A percentile compares a stretch with the other conserved stretches of the same genome.
Evolutionary conservation across 2,329 filamentous ascomycete species (phyloP).

Genomic region (Westerdykella aurantiaca): DNA sequence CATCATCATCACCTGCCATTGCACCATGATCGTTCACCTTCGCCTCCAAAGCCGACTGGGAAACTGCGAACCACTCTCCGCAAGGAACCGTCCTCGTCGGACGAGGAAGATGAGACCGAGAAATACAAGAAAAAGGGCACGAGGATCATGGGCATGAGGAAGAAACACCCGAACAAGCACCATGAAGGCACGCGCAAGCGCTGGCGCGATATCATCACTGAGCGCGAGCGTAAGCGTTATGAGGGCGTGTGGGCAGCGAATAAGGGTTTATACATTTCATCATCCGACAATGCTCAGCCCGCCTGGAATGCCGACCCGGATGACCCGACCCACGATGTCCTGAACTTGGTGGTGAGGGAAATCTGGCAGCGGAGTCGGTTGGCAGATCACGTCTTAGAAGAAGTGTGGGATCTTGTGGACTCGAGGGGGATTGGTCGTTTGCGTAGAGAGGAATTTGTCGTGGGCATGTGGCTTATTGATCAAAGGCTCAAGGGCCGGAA

Average conservation of each 20-base stretch:
- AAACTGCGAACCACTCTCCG: conserved; percentile 63
- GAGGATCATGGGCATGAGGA: conserved; percentile 46
- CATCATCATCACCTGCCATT: conserved; percentile 32
- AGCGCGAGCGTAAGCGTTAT: conserved; percentile 69
- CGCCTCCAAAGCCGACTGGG: conserved; percentile 39
- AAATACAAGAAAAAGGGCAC: conserved; percentile 51
- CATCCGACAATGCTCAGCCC: conserved; percentile 4
- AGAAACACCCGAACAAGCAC: conserved; percentile 62
- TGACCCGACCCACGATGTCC: conserved; percentile 49
- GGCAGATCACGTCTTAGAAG: conserved; percentile 61
- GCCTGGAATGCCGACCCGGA: conserved; percentile 7
- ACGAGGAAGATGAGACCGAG: conserved; percentile 51
- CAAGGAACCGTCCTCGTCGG: conserved; percentile 40
- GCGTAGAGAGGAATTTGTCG: conserved; percentile 67
- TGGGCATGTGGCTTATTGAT: conserved; percentile 77
- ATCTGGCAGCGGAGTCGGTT: conserved; percentile 70
- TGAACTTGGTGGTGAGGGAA: conserved; percentile 64
- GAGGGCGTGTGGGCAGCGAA: conserved; percentile 84
- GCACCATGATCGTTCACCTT: conserved; percentile 31
- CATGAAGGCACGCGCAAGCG: conserved; percentile 69
- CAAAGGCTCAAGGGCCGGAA: conserved; percentile 75
- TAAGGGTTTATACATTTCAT: conserved; percentile 48
- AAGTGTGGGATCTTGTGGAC: conserved; percentile 74
- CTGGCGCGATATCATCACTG: conserved; percentile 70
- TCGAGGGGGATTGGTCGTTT: conserved; percentile 51